Conservation (phyloP, 2,329 filamentous ascomycete genomes). For the Monosporascus sp. region DNA sequence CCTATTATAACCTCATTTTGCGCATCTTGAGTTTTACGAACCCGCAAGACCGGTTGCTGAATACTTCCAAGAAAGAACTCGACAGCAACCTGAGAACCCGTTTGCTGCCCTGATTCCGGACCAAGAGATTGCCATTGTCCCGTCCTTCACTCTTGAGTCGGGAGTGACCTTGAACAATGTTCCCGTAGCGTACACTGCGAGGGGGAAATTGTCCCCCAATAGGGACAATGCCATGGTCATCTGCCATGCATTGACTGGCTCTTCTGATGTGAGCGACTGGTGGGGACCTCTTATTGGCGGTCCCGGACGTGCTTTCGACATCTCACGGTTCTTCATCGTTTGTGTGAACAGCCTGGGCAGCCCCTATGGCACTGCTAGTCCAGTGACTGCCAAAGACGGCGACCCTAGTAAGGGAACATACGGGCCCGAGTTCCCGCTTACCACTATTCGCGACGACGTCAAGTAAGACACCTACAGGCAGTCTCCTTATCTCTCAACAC, state of each 20-base stretch:
- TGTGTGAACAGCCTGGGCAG: constrained; percentile 84
- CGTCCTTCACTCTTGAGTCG: constrained; percentile 88
- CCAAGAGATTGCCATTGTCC: constrained; percentile 80
- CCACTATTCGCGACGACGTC: constrained; percentile 92
- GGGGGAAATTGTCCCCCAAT: constrained; percentile 53
- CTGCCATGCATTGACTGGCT: constrained; percentile 81
- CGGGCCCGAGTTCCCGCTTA: constrained; percentile 92
- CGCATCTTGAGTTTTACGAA: not conserved
- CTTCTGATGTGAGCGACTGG: constrained; percentile 81
- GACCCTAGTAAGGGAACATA: constrained; percentile 70
- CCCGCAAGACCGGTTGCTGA: constrained; percentile 47
- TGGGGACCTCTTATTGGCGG: constrained; percentile 80
- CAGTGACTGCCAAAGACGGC: constrained; percentile 82
- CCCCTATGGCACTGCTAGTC: constrained; percentile 82
- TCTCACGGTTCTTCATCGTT: constrained; percentile 76
- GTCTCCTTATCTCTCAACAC: constrained; percentile 9
- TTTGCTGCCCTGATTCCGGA: constrained; percentile 82
- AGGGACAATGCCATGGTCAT: constrained; percentile 68
- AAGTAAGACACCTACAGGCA: constrained; percentile 52
- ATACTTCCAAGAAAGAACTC: constrained; percentile 61
- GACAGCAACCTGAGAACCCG: constrained; percentile 81
- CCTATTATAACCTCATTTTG: not conserved
- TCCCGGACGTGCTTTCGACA: constrained; percentile 73
- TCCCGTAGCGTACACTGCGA: constrained; percentile 62
- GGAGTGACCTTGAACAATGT: constrained; percentile 77